These are phyloP conservation scores for Arabis alpina DNA, from an alignment of 345 rosid species.

Conservation along the genomic window DNA sequence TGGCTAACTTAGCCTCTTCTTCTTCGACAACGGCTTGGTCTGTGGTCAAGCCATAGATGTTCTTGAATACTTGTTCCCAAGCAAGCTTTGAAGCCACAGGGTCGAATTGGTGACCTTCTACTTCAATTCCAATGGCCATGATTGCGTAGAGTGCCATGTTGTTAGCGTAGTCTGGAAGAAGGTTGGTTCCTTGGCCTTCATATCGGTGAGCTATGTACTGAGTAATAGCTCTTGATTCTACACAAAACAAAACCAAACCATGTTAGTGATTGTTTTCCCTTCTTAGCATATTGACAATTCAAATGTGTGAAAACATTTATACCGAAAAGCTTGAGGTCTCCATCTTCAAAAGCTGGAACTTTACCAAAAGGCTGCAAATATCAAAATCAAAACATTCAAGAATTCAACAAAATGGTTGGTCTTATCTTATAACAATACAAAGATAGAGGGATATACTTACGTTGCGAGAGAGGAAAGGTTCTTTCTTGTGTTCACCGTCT, in stretches of 20 bases:
- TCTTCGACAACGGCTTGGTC: conserved; percentile 63
- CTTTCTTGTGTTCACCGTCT: conserved; percentile 44
- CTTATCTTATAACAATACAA: neutral
- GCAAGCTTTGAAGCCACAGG: conserved; percentile 58
- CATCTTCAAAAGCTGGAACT: conserved; percentile 80
- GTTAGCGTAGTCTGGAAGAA: conserved; percentile 46
- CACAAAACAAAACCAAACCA: neutral
- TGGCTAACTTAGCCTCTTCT: conserved; percentile 54
- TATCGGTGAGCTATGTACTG: conserved; percentile 56
- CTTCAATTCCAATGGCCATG: conserved; percentile 61
- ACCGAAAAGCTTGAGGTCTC: conserved; percentile 78
- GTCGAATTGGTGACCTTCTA: conserved; percentile 71
- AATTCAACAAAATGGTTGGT: neutral
- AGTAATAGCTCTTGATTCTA: conserved; percentile 90
- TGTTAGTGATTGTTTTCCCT: neutral
- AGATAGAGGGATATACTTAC: conserved; percentile 22
- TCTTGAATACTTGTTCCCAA: conserved; percentile 62
- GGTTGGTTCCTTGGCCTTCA: conserved; percentile 62
- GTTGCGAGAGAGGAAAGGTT: conserved; percentile 42
- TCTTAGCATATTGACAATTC: neutral
- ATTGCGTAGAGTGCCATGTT: conserved; percentile 34
- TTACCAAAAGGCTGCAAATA: conserved; percentile 74
- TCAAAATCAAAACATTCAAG: conserved; percentile 24
- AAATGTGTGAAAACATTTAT: conserved; percentile 6
- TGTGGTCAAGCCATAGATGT: conserved; percentile 48